phyloP scores from a whole-genome alignment of 192 early-diverging fungal species.

The Umbelopsis sp. region DNA sequence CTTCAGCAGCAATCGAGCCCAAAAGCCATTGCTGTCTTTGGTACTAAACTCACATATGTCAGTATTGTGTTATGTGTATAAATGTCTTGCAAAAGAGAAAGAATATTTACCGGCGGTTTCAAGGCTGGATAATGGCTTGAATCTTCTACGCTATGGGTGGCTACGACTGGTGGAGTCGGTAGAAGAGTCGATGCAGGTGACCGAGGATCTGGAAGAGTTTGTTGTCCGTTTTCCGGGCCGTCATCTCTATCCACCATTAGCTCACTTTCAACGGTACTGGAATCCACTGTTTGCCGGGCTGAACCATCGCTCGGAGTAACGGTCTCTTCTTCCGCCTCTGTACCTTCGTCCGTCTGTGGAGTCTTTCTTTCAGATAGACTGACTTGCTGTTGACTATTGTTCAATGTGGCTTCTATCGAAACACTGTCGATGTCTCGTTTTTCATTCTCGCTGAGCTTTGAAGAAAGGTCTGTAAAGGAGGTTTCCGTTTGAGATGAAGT shows the following conservation, averaged over 20 bases:
- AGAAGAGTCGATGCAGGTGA: not conserved
- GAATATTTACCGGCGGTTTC: constrained; percentile 4
- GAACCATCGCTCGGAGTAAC: constrained; percentile 16
- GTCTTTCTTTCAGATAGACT: not conserved
- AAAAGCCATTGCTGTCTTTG: constrained; percentile 45
- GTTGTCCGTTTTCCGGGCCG: not conserved
- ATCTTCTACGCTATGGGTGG: not conserved
- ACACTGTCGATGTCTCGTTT: constrained; percentile 9
- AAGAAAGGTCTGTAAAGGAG: constrained; percentile 12
- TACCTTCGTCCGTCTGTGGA: not conserved
- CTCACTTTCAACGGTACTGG: constrained; percentile 8
- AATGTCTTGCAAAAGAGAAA: not conserved
- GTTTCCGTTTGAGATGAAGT: constrained; percentile 7
- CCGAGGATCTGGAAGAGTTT: constrained; percentile 10
- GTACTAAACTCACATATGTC: not conserved
- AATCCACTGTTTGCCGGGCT: not conserved
- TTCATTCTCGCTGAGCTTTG: constrained; percentile 6
- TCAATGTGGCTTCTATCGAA: constrained; percentile 7
- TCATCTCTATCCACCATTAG: constrained; percentile 4
- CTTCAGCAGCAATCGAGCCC: constrained; percentile 62
- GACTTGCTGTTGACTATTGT: not conserved
- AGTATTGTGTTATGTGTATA: not conserved
- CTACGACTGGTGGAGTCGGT: not conserved
- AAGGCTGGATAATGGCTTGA: constrained; percentile 3
- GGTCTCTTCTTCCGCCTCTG: constrained; percentile 1